phyloP scores from a whole-genome alignment of 306 rosid genomes.

The Dalbergia cochinchinensis region DNA sequence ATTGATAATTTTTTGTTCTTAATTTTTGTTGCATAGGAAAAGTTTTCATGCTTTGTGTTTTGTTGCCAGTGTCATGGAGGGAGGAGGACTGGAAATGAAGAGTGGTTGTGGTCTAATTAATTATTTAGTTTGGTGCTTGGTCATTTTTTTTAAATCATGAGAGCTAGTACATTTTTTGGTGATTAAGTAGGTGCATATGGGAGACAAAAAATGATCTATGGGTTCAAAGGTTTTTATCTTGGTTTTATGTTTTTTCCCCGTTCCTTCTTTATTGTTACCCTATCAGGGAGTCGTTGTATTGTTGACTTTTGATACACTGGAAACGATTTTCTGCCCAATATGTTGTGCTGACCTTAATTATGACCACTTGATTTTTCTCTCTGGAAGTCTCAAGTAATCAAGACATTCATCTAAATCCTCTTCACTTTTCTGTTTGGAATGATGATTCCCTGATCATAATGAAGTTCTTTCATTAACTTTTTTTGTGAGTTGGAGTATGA shows the following conservation, averaged over 20 bases:
- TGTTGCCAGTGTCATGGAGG: constrained; percentile 16
- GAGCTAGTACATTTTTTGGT: too few relatives aligned
- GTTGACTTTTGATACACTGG: constrained; percentile 38
- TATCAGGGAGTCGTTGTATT: neutral
- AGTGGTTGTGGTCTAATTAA: neutral
- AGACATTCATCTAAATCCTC: constrained; percentile 11
- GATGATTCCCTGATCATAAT: neutral
- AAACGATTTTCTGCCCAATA: neutral
- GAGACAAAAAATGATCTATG: constrained; percentile 21
- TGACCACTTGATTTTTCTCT: neutral
- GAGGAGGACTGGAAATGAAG: neutral
- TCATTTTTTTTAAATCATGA: neutral
- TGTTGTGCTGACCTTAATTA: neutral
- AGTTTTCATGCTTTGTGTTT: neutral
- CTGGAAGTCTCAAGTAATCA: neutral
- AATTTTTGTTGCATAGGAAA: neutral
- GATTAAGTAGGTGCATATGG: neutral
- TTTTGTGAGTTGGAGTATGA: neutral
- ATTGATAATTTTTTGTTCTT: neutral
- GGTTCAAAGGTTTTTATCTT: constrained; percentile 31
- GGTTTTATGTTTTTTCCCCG: neutral
- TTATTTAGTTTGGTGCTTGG: constrained; percentile 31
- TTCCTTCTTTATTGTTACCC: constrained; percentile 5
- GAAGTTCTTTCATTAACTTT: constrained; percentile 7
- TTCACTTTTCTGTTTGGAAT: constrained; percentile 14